Conservation (phyloP, 1,284 basidiomycete genomes). For the Cryptococcus neoformans region DNA sequence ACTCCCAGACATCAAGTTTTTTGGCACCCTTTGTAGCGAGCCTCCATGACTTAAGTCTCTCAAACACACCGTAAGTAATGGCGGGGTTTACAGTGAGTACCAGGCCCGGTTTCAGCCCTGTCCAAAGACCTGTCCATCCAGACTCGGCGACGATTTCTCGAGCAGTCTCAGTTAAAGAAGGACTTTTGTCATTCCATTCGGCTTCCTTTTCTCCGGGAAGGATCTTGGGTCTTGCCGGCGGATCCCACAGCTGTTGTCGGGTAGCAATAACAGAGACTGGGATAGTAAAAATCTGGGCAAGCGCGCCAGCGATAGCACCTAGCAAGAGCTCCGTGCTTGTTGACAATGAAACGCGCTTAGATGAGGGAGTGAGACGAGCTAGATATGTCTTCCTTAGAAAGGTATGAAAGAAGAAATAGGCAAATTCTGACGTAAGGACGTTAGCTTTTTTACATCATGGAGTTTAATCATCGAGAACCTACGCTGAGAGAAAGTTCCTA, state of each 20-base stretch:
- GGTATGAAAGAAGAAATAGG: conserved; percentile 99
- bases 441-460: not conserved
- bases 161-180: conserved; percentile 61
- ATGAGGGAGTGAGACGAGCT: conserved; percentile 16
- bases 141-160: conserved; percentile 89
- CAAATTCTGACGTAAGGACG: conserved; percentile 67
- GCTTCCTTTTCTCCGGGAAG: not conserved
- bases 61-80: conserved; percentile 96
- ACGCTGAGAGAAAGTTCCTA: conserved; percentile 97
- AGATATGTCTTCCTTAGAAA: conserved; percentile 63
- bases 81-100: conserved; percentile 96
- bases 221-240: conserved; percentile 3
- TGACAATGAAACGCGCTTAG: conserved; percentile 53
- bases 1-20: conserved; percentile 59
- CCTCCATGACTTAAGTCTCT: conserved; percentile 68
- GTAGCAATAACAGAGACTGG: conserved; percentile 98
- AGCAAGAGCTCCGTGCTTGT: conserved; percentile 80
- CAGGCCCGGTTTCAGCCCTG: conserved; percentile 86
- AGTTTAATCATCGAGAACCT: conserved; percentile 47
- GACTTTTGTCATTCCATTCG: conserved; percentile 1
- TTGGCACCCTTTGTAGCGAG: conserved; percentile 25
- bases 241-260: conserved; percentile 81
- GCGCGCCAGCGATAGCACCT: conserved; percentile 86
- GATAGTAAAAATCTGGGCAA: conserved; percentile 98
- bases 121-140: conserved; percentile 88